Conservation (phyloP, 257 asterid genomes). For the Capsicum pubescens region DNA sequence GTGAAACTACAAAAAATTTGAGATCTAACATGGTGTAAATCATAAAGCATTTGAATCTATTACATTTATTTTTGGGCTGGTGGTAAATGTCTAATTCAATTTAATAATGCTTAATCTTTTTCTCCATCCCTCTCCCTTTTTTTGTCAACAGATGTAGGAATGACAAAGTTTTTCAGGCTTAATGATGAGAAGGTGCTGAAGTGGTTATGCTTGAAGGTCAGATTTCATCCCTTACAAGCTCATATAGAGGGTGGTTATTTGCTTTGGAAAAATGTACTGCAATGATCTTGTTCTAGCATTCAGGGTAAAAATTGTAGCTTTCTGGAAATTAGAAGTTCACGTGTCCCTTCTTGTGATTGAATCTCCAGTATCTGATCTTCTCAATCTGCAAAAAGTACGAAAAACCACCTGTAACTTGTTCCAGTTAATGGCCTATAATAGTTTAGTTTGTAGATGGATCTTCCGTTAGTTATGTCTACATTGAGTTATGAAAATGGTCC, state of each 20-base stretch:
- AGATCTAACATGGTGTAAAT: background rate
- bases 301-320: background rate
- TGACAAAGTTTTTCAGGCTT: conserved; percentile 84
- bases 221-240: background rate
- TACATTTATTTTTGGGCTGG: conserved; percentile 16
- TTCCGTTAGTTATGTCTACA: background rate
- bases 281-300: conserved; percentile 23
- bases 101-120: background rate
- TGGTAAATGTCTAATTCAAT: background rate
- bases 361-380: background rate
- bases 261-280: background rate
- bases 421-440: conserved; percentile 16
- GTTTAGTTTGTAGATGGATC: background rate
- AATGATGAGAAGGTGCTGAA: conserved; percentile 78
- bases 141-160: conserved; percentile 69
- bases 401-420: background rate
- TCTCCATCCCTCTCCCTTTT: conserved; percentile 14
- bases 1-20: background rate
- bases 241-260: background rate
- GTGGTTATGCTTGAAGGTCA: conserved; percentile 89
- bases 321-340: background rate
- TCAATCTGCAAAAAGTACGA: conserved; percentile 5
- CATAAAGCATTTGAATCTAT: conserved; percentile 2
- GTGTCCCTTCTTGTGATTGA: background rate
- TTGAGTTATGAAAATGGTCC: background rate